A percentile compares a stretch with the other conserved stretches of the same genome.
These are phyloP conservation scores for Solanum aculeatissimum DNA, from an alignment of 305 asterid species.

Conservation along the genomic window DNA sequence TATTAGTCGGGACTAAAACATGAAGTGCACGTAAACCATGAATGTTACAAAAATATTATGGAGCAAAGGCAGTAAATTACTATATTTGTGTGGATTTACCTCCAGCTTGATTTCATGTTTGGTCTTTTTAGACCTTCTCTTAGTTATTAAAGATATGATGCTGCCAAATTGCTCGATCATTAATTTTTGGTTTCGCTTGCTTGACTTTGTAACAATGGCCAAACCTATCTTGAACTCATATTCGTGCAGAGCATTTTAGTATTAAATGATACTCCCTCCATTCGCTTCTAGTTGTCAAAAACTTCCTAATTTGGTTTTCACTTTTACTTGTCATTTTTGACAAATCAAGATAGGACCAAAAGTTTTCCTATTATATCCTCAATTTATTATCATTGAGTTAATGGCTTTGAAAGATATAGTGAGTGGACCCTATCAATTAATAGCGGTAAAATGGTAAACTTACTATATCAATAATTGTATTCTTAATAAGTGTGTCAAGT, in stretches of 20 bases:
- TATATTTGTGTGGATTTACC: background rate
- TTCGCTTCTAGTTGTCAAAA: too few relatives aligned
- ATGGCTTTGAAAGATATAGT: too few relatives aligned
- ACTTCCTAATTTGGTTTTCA: too few relatives aligned
- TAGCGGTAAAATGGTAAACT: too few relatives aligned
- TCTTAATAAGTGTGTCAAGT: too few relatives aligned
- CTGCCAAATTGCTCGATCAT: background rate
- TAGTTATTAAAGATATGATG: background rate
- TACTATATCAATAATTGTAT: too few relatives aligned
- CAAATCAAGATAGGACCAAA: too few relatives aligned
- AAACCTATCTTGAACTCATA: background rate
- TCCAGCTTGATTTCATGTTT: background rate
- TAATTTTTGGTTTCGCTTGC: background rate
- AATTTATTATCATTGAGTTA: too few relatives aligned
- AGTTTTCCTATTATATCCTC: too few relatives aligned
- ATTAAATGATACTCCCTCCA: background rate
- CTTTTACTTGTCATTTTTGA: too few relatives aligned
- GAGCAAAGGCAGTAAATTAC: background rate
- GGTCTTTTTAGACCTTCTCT: background rate
- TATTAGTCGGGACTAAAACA: background rate
- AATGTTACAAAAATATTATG: background rate
- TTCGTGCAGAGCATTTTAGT: background rate
- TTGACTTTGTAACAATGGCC: background rate
- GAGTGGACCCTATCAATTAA: too few relatives aligned
- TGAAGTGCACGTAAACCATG: background rate